Conservation (phyloP, 768 basidiomycete species). For the Termitomyces sp. region DNA sequence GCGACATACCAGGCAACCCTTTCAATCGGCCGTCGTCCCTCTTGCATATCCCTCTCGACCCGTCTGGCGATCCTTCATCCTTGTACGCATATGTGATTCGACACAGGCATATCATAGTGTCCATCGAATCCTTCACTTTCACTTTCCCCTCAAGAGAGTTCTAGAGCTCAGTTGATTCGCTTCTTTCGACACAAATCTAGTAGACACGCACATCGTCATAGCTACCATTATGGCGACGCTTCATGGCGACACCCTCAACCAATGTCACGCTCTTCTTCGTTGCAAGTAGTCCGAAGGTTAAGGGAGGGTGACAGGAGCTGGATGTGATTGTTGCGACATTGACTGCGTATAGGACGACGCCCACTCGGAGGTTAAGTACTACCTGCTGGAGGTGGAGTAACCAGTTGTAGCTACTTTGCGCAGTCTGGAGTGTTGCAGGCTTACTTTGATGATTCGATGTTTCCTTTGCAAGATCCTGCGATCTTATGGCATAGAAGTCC, state of each 20-base stretch:
- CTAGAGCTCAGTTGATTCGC: not conserved
- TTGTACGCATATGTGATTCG: too few species aligned
- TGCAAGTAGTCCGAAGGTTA: constrained; percentile 6
- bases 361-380: not conserved
- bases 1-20: constrained; percentile 8
- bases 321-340: constrained; percentile 6
- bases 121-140: constrained; percentile 16
- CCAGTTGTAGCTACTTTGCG: not conserved
- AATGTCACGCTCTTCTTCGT: constrained; percentile 5
- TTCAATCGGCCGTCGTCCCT: constrained; percentile 6
- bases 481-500: not conserved
- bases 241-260: constrained; percentile 5
- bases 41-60: too few species aligned
- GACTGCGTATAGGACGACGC: constrained; percentile 9
- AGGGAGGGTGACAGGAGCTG: not conserved
- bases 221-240: not conserved
- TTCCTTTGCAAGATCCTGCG: not conserved
- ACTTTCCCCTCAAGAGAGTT: constrained; percentile 10
- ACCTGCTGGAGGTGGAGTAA: constrained; percentile 2
- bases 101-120: too few species aligned
- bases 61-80: too few species aligned
- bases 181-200: constrained; percentile 10
- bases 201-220: constrained; percentile 12
- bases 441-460: not conserved
- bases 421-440: not conserved